These are phyloP conservation scores for Escovopsis sp. DNA, from an alignment of 2,329 filamentous ascomycete species.

Conservation along the genomic window DNA sequence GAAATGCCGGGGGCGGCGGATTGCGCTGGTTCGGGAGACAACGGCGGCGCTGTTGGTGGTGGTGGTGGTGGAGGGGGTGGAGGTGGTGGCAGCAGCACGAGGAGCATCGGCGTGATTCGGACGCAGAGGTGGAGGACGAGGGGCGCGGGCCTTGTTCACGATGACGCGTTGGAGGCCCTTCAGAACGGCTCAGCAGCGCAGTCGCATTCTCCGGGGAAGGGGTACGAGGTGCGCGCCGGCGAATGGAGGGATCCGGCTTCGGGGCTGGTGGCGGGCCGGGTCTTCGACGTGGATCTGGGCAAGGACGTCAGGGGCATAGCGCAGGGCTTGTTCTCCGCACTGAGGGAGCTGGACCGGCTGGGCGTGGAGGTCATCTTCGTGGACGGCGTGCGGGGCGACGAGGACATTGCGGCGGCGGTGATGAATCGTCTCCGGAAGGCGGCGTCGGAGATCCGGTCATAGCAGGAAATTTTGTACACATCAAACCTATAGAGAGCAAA, in stretches of 20 bases:
- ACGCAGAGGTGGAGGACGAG: slow-evolving; percentile 38
- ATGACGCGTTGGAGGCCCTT: slow-evolving; percentile 21
- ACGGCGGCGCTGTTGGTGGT: too few species aligned
- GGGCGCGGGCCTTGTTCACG: slow-evolving; percentile 33
- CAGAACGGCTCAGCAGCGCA: slow-evolving; percentile 6
- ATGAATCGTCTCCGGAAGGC: slow-evolving; percentile 76
- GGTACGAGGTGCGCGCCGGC: slow-evolving; percentile 24
- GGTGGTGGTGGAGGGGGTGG: too few species aligned
- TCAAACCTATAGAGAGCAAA: slow-evolving; percentile 9
- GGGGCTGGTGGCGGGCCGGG: slow-evolving; percentile 20
- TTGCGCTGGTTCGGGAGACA: too few species aligned
- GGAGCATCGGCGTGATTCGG: slow-evolving; percentile 36
- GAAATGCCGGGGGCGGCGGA: slow-evolving; percentile 21
- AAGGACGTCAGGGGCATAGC: slow-evolving; percentile 58
- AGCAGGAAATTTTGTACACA: slow-evolving; percentile 20
- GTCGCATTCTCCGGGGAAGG: slow-evolving; percentile 12
- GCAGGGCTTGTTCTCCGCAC: slow-evolving; percentile 70
- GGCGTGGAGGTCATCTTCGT: slow-evolving; percentile 76
- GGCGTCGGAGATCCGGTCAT: slow-evolving; percentile 43
- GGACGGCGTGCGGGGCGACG: slow-evolving; percentile 68
- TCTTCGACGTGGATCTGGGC: slow-evolving; percentile 62
- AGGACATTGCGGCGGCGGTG: slow-evolving; percentile 71
- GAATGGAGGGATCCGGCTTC: slow-evolving; percentile 18
- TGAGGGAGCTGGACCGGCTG: slow-evolving; percentile 69
- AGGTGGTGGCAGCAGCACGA: too few species aligned